Percentiles rank a stretch among this genome's conserved stretches.
Conservation (phyloP, 78 protist species). For the Planoprotostelium fungivorum region DNA sequence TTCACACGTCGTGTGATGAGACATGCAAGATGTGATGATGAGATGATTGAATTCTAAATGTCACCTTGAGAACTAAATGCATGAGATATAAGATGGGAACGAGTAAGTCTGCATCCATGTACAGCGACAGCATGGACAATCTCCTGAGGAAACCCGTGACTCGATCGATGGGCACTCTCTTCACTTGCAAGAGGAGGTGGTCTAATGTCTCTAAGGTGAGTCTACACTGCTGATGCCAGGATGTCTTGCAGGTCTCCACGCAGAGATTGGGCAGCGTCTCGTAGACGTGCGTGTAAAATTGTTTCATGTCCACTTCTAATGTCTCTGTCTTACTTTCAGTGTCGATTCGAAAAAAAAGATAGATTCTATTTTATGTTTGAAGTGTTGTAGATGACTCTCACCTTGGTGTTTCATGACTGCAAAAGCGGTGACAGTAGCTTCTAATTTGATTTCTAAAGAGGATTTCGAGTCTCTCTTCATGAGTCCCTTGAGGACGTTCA, state of each 20-base stretch:
- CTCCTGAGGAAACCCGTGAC: background rate
- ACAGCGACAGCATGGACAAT: background rate
- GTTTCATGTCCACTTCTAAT: background rate
- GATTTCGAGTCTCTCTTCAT: slow-evolving; percentile 18
- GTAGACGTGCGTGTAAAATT: background rate
- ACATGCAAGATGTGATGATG: too few species aligned
- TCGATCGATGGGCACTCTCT: background rate
- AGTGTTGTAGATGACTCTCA: too few species aligned
- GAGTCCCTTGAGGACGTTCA: slow-evolving; percentile 15
- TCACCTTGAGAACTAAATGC: background rate
- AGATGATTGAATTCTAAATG: too few species aligned
- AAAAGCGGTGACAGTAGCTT: background rate
- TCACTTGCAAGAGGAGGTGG: background rate
- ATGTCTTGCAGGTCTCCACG: background rate
- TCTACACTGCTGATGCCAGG: background rate
- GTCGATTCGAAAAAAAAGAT: background rate
- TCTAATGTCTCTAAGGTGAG: background rate
- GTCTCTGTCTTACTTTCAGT: background rate
- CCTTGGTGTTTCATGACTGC: background rate
- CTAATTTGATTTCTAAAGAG: background rate
- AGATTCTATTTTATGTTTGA: too few species aligned
- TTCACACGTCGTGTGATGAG: too few species aligned
- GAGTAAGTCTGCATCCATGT: background rate
- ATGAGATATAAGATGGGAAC: background rate
- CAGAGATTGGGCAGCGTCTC: background rate